Base-by-base conservation (phyloP, 208 protist species). In the Crithidia thermophila region DNA sequence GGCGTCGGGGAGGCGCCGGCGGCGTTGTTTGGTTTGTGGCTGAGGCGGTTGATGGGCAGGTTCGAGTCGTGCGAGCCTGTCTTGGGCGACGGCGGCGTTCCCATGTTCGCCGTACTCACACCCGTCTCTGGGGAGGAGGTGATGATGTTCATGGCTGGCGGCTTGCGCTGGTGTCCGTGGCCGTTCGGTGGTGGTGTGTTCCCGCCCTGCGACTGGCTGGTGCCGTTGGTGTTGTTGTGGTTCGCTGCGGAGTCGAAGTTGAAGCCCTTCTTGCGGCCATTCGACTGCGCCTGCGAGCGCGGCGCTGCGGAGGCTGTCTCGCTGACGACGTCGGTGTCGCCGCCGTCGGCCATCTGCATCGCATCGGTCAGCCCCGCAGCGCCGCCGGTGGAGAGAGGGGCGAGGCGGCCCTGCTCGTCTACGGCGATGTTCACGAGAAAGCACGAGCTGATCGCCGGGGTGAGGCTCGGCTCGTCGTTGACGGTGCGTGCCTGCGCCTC, bases 381-480 rank as follows among this genome's bases (percentile, higher is more conserved):
- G 31, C 61, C 62, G 7, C 58, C 55, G 18, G 28, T 59, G 1
- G 58, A 55, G 9, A 69, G 31, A 8, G 60, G 61, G 10, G 46
- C 60, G 5, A 63, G 53, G 9, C 69, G 69, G 3, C 69, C 69
- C 14, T 45, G 52, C 61, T 75, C 69, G 52, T 68, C 69, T 28
- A 75, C 69, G 4, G 61, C 61, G 30, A 68, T 65, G 46, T 64
- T 75, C 7, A 75, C 2, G 28, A 75, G 46, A 25, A 75, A 75
- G 31, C 69, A 75, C 1, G 69, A 75, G 62, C 69, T 75, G 37
- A 59, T 27, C 13, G 69, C 46, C 5, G 69, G 65, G 16, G 52
- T 56, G 13, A 75, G 58, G 34, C 72, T 70, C n/a, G 57, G 58
- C 23, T 67, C 67, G 4, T 64, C 28, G 23, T 51, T 61, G 28